Evolutionary conservation across 2,329 filamentous ascomycete species (phyloP), one percentile per base, ranked within the genome.

Genomic region (Cladophialophora carrionii): DNA sequence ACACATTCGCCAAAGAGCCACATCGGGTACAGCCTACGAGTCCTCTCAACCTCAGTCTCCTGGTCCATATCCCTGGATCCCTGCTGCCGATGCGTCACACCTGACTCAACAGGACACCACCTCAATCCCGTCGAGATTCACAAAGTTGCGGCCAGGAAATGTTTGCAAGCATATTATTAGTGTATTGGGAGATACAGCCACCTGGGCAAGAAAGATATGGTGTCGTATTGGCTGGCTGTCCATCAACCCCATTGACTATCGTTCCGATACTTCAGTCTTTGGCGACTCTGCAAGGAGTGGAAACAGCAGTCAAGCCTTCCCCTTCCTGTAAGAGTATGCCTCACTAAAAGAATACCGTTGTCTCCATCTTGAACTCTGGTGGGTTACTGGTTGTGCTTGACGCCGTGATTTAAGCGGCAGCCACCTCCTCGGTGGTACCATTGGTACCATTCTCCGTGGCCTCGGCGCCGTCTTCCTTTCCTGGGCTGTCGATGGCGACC

Each of bases 401-500:
- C 41, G 62, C 22, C 17, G 54, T 61, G 41, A 61, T 62, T 62
- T 69, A 70, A 41, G 67, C 70, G 54, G 69, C 61, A 57, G 66
- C 60, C 63, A 68, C 65, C 61, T 69, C 69, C 54, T 69, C 68
- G 41, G 66, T 63, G 34, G 67, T 68, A 58, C 68, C 69, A 49
- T 70, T 68, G 57, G 68, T 71, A 46, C 69, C 69, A 55, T 70
- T 69, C 22, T 64, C 64, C n/a, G 60, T 62, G 52, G 56, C 60
- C 54, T 68, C 72, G 62, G 78, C 89, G 75, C 90, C 87, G 78
- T 97, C 94, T 81, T 97, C 94, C 90, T 98, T 99, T 82, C 96
- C 94, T 71, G 95, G 95, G 85, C 92, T 97, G 84, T 99, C 95
- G 77, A 99, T 98, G 77, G 95, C 95, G 78, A 99, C 93, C 90